Base-by-base conservation (phyloP, 768 basidiomycete genomes). In the Phaeotremella skinneri region DNA sequence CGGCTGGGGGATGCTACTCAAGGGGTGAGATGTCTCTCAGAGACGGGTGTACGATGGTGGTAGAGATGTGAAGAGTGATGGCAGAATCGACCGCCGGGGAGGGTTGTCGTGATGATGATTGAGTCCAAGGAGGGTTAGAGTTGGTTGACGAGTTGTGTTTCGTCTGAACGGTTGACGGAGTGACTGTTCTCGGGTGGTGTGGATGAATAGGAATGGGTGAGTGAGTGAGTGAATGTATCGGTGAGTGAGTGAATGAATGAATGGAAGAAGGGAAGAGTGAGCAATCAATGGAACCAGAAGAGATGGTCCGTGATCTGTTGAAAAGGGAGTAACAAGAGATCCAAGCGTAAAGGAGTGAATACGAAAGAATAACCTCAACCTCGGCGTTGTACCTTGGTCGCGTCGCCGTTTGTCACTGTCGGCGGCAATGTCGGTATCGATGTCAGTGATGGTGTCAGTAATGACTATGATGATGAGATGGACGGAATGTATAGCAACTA, bases 131-230 rank as follows among this genome's bases (percentile, higher is more conserved):
- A 2, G 21, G 52, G 25, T 20, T 16, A 26, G 55, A 1, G 25
- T 42, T 20, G 43, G 37, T 48, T 56, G 55, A 49, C 48, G 55
- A 49, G 55, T 16, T 56, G 55, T 34, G 34, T 56, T 49, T 37
- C 55, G 55, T 47, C 53, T 25, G n/a, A n/a, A 20, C 31, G 26
- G 23, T 37, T n/a, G n/a, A n/a, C n/a, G n/a, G n/a, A n/a, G n/a
- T n/a, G n/a, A n/a, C n/a, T n/a, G 52, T n/a, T n/a, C 30, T 39
- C 27, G 27, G 30, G 31, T 21, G 47, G 32, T 39, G 52, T 20
- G 3, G 39, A 23, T 5, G 26, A 4, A 23, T 31, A 30, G 25
- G 11, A 37, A 48, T 54, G 42, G 53, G 25, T 4, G 29, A 23
- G 2, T 23, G 32, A 17, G 29, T 20, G 14, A 52, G 51, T 52